Conservation (phyloP, 164 flowering plant genomes). For the Dillenia turbinata region DNA sequence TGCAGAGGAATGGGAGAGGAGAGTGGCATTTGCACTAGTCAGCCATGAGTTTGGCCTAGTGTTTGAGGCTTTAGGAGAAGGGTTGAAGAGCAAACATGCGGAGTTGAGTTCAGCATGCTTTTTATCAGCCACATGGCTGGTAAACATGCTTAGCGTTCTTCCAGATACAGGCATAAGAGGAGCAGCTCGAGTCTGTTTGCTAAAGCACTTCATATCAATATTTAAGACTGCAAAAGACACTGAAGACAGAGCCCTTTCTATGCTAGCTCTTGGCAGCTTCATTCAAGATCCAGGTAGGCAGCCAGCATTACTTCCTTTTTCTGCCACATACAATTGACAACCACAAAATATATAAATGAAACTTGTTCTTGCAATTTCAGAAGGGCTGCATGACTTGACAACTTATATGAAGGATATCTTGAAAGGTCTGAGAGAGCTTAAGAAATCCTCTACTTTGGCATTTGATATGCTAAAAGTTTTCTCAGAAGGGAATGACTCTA, state of each 20-base stretch:
- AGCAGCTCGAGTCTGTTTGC: conserved; percentile 72
- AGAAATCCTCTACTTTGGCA: conserved; percentile 54
- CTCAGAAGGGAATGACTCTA: conserved; percentile 51
- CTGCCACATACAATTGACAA: too few species aligned
- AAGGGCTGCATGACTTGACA: conserved; percentile 51
- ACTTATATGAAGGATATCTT: conserved; percentile 50
- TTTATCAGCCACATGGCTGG: conserved; percentile 73
- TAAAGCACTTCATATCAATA: conserved; percentile 48
- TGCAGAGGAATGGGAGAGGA: conserved; percentile 74
- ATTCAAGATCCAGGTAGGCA: conserved; percentile 53
- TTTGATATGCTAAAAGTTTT: conserved; percentile 55
- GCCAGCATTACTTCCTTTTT: background rate
- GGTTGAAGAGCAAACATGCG: conserved; percentile 52
- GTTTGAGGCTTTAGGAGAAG: conserved; percentile 79
- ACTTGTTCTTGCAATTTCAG: conserved; percentile 26
- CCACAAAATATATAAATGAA: too few species aligned
- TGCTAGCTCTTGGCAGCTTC: conserved; percentile 74
- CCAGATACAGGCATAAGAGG: conserved; percentile 81
- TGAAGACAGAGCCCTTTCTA: conserved; percentile 63
- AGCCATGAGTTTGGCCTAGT: conserved; percentile 80
- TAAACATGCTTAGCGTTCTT: conserved; percentile 55
- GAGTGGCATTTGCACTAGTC: conserved; percentile 60
- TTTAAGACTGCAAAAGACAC: conserved; percentile 51
- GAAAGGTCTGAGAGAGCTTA: conserved; percentile 65
- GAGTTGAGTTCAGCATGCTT: conserved; percentile 57